Base-by-base conservation (phyloP, 2,329 filamentous ascomycete genomes). In the Phyllosticta capitalensis region DNA sequence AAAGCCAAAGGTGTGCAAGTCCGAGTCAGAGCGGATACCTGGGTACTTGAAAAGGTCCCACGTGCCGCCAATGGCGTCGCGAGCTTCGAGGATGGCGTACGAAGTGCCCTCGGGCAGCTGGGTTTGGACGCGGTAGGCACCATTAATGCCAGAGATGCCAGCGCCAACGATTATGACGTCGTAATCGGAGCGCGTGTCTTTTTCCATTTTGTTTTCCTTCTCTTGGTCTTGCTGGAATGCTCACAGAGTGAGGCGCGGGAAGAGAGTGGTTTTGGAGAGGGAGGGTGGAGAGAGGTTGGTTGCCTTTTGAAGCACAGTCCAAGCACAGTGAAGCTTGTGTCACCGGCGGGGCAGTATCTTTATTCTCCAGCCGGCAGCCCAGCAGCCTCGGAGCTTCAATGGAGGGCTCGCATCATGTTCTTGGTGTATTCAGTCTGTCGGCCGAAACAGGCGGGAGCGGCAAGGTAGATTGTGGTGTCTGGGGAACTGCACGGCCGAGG, bases 41-140 rank as follows among this genome's bases (percentile, higher is more conserved):
- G 87, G 88, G 65, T 90, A 92, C 49, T 79, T 82, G 75, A 90
- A 92, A 1, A 91, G 74, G 66, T 87, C 84, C 89, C 89, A 92
- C 0, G 89, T 92, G 1, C 89, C 89, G 1, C 89, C 89, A 5
- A 92, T 76, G 24, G 77, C 74, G 55, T 79, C 75, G 33, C 89
- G 83, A 1, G 78, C 79, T 70, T 92, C 89, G 17, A 92, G 78
- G 24, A 92, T 82, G 12, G 81, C 78, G 67, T 88, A 91, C 2
- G 71, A 80, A 48, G 78, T 73, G 51, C 76, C 68, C 4, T 20
- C 22, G 0, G 86, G 84, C 1, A 85, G 73, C 24, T 79, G 71
- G 1, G 77, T 76, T 65, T 89, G 83, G 1, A 90, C 65, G n/a
- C 85, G 83, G 67, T 91, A 90, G 14, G 82, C 87, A 12, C 84